Evolutionary conservation across 257 asterid genomes (phyloP).

Genomic region (Jasminum sambac): DNA sequence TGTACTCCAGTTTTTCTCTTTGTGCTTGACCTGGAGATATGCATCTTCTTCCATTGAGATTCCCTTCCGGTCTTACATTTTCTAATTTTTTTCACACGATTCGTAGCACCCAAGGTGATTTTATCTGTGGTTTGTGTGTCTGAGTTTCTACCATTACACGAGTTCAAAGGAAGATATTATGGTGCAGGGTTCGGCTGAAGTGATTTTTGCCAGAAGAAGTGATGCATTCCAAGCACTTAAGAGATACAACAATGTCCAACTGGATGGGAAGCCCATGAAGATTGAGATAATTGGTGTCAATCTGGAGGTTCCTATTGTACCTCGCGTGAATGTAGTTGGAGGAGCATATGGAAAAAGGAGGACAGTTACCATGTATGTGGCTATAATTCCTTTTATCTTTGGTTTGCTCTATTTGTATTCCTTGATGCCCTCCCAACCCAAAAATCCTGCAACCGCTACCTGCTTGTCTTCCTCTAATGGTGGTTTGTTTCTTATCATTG

Average conservation of each 20-base stretch:
- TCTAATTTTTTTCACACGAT: neutral
- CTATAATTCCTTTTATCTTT: neutral
- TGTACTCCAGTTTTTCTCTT: neutral
- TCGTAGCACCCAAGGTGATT: neutral
- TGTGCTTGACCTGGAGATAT: neutral
- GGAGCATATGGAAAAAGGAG: conserved; percentile 58
- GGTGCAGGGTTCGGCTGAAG: conserved; percentile 84
- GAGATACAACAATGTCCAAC: conserved; percentile 75
- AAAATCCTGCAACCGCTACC: too few relatives aligned
- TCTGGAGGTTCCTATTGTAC: conserved; percentile 51
- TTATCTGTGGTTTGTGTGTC: neutral
- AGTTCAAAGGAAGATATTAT: neutral
- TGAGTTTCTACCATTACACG: neutral
- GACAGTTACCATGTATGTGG: conserved; percentile 65
- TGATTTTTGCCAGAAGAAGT: conserved; percentile 68
- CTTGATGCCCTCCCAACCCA: neutral
- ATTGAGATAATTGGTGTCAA: conserved; percentile 64
- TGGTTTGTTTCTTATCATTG: neutral
- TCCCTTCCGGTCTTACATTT: neutral
- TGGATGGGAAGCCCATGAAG: conserved; percentile 93
- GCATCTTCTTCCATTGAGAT: neutral
- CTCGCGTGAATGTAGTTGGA: conserved; percentile 72
- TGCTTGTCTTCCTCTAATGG: neutral
- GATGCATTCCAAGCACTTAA: conserved; percentile 84
- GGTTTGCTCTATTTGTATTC: neutral